These are phyloP conservation scores for Anaeramoeba flamelloides DNA, from an alignment of 78 protist species.

Conservation along the genomic window DNA sequence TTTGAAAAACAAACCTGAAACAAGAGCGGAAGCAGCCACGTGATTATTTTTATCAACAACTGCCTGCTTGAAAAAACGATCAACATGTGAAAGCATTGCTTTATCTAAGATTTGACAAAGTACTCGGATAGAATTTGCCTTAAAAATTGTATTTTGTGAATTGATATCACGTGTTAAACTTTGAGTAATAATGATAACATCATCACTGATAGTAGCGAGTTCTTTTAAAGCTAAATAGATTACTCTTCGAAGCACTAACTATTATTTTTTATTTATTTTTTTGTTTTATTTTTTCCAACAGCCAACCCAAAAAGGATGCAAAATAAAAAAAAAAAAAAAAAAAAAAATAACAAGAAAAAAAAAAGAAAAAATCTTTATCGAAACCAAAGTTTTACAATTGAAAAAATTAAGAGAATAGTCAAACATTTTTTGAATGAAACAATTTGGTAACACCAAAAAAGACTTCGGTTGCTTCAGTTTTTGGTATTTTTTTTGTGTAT, in stretches of 20 bases:
- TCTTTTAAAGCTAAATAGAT: slow-evolving; percentile 72
- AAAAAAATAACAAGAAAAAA: no score
- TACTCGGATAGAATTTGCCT: slow-evolving; percentile 84
- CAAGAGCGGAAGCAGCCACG: slow-evolving; percentile 83
- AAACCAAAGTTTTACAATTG: no score
- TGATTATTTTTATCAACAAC: slow-evolving; percentile 73
- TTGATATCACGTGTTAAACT: slow-evolving; percentile 45
- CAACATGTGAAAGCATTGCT: slow-evolving; percentile 44
- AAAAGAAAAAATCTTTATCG: no score
- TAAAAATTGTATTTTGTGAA: slow-evolving; percentile 46
- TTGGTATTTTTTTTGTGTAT: slow-evolving; percentile 42
- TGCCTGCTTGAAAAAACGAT: slow-evolving; percentile 79
- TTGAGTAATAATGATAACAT: slow-evolving; percentile 62
- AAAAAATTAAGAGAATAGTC: no score
- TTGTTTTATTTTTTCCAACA: no score
- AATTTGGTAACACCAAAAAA: slow-evolving; percentile 89
- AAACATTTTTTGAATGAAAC: slow-evolving; percentile 70
- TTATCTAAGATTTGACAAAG: slow-evolving; percentile 43
- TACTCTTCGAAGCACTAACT: slow-evolving; percentile 66
- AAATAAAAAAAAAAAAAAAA: no score
- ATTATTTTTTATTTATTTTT: neutral
- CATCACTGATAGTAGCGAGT: slow-evolving; percentile 57
- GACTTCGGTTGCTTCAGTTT: slow-evolving; percentile 70
- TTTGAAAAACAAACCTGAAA: slow-evolving; percentile 67
- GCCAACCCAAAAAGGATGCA: no score